phyloP scores from a whole-genome alignment of 805 yeast species.

The Ogataea polymorpha region DNA sequence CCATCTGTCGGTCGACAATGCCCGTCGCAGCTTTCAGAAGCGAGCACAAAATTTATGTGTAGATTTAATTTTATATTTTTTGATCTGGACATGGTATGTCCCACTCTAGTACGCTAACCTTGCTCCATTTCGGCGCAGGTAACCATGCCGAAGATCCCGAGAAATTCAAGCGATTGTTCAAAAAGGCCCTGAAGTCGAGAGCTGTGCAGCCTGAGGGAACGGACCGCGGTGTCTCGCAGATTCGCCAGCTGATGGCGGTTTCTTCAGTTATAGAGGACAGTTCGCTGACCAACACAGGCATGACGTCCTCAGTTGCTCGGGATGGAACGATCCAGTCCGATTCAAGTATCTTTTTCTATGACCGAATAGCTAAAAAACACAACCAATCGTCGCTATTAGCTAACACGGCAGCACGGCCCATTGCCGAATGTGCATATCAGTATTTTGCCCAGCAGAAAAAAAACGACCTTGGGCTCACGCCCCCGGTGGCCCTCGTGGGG shows the following conservation, averaged over 20 bases:
- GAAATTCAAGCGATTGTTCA: constrained; percentile 1
- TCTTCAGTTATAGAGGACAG: constrained; percentile 32
- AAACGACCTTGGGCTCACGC: constrained; percentile 27
- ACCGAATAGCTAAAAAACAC: constrained; percentile 12
- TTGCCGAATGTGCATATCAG: constrained; percentile 24
- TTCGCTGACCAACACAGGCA: constrained; percentile 47
- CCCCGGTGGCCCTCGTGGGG: constrained; percentile 31
- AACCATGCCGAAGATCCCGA: constrained; percentile 28
- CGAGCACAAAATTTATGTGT: neutral
- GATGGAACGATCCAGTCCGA: constrained; percentile 45
- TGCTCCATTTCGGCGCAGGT: constrained; percentile 56
- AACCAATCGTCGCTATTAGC: constrained; percentile 18
- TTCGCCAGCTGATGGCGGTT: constrained; percentile 7
- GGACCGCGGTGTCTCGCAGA: neutral
- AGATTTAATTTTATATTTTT: neutral
- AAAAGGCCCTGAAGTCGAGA: neutral
- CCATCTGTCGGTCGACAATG: no score
- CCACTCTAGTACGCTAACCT: constrained; percentile 7
- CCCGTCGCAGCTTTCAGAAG: no score
- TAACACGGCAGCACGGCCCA: constrained; percentile 30
- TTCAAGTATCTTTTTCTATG: constrained; percentile 34
- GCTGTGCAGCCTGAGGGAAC: neutral
- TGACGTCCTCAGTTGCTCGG: constrained; percentile 42
- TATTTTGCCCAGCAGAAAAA: constrained; percentile 24
- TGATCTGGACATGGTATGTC: constrained; percentile 2